Evolutionary conservation across 2,329 filamentous ascomycete species (phyloP), one percentile per base, ranked within the genome.

Genomic region (Aureobasidium mangrovei): DNA sequence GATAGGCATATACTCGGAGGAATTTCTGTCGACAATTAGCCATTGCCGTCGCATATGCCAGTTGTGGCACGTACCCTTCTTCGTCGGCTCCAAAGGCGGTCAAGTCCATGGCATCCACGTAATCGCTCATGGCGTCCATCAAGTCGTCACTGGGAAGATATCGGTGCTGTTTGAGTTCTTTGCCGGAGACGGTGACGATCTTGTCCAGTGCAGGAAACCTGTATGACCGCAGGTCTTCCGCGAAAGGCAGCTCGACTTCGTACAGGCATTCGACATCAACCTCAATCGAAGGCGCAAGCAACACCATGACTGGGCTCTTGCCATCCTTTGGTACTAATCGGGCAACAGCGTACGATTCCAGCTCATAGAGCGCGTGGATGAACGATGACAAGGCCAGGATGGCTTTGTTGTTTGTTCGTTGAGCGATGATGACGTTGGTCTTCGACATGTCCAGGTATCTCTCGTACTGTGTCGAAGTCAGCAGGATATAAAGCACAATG

Each of bases 81-180:
- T 93, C 87, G 62, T 95, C 85, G 43, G 76, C 78, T 7, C 78
- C 85, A 63, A 85, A 82, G 0, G 69, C 76, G 1, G 85, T 85
- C 2, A 98, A 74, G 63, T 96, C 91, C 91, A 98, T 95, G 6
- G 81, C 82, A 66, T 97, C 89, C 6, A 98, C 89, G 61, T 91
- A 97, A 59, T 88, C 82, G 66, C 84, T 85, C 91, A 98, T 97
- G 1, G 89, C 85, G 46, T 84, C 73, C 53, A 81, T 78, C 27
- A 98, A 76, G 32, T 87, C 81, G 2, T 86, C 77, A 7, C 75
- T 84, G 0, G 93, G 93, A 2, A 98, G 75, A 57, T 94, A 84
- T 35, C 88, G 85, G 63, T 98, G 91, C 62, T 91, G 83, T 8
- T 81, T 87, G 46, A 96, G 74, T 7, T 80, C 78, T 59, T 88